Evolutionary conservation across 2,329 filamentous ascomycete genomes (phyloP), one percentile per base, ranked within the genome.

Genomic region (Microcyclosporella mali): DNA sequence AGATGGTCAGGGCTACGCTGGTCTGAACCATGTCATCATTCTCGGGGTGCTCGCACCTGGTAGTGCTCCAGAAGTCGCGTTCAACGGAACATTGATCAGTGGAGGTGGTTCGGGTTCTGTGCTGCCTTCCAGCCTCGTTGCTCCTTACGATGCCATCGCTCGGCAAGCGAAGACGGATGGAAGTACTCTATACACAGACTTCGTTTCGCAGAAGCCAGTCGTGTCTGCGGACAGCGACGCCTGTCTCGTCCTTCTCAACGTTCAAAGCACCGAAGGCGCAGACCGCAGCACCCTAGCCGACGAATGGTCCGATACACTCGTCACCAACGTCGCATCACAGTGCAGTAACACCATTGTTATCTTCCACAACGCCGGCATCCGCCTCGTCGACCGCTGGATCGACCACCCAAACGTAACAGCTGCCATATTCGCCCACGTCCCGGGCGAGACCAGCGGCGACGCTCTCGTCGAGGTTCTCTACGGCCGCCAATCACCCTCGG

Each of bases 191-290:
- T 36, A 47, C 32, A 50, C 46, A 15, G 56, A 61, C 41, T 61
- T 60, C 33, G 45, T 50, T 4, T 46, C 46, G 10, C 41, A 51
- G 15, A 49, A 55, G 16, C 56, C 58, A 11, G 38, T 18, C 10
- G 53, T 63, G 14, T 25, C 21, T 25, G 40, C 52, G 17, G 38
- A 45, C 2, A 47, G 46, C 12, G 55, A 55, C 15, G 56, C 58
- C 8, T 62, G 58, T 37, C 45, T 63, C 6, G 57, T 62, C 16
- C 52, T 62, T 27, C 54, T 63, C 49, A 62, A 63, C 44, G 46
- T 55, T 14, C 49, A 54, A 32, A 48, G 58, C 4, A 33, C 50
- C 15, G 60, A 62, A 46, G 37, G 43, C 29, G 52, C 47, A 38
- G 60, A 63, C 31, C 53, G 60, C 14, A 45, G 44, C 27, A 50